Base-by-base conservation (phyloP, 352 stramenopile genomes). In the Proteromonas lacertae region DNA sequence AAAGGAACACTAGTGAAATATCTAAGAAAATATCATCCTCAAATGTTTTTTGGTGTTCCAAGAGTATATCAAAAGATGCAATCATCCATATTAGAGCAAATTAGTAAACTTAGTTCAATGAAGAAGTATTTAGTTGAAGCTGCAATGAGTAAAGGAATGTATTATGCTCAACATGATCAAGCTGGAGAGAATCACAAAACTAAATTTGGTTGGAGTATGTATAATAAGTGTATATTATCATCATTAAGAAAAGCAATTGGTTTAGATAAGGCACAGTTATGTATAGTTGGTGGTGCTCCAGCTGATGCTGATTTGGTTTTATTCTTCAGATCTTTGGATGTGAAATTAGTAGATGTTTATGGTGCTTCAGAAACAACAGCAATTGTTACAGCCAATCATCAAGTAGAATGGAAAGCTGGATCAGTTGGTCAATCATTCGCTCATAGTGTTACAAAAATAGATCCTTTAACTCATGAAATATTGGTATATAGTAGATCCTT, bases 261-360 rank as follows among this genome's bases (percentile, higher is more conserved):
- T 29, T 47, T 91, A 36, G 69, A 90, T 52, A 61, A 77, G 44
- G 77, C 67, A 43, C 52, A 57, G 35, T 56, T 52, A 30, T 72
- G 66, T 43, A 78, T 77, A 53, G 75, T 64, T 1, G 65, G 58
- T 2, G 78, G 76, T 5, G 77, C 78, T 19, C 76, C 76, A 1
- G 87, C 92, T 42, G 68, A 64, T 38, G 49, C 59, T 13, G 72
- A 91, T 42, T 68, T 84, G 8, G 51, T 91, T 9, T 60, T 82
- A 23, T 92, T 89, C 54, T 89, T 93, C 45, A 64, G 60, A 34
- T 88, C 72, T 16, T 48, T 92, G 20, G 76, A 92, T 44, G 55
- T 92, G 26, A 71, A 69, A 7, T 63, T 93, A 30, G 76, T 69
- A 43, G 78, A 92, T 52, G 62, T 61, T 7, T 66, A 63, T 44